A percentile compares a stretch with the other conserved stretches of the same genome.
phyloP scores from a whole-genome alignment of 2,329 filamentous ascomycete species.

The Pleomassaria siparia region DNA sequence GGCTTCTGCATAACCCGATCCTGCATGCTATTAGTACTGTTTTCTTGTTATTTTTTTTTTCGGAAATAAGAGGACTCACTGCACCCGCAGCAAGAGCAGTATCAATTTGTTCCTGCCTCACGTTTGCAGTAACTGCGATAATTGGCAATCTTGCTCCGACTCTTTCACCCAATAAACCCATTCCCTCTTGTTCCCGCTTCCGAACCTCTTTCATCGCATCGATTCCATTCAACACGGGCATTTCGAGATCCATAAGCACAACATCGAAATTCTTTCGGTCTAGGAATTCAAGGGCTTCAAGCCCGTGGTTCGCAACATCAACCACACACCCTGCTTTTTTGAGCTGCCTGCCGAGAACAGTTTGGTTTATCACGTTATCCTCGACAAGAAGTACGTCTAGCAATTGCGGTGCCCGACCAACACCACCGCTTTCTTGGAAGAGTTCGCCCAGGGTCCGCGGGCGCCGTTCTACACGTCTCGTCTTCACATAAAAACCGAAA shows the following conservation, averaged over 20 bases:
- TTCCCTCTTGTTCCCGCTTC: slow-evolving; percentile 20
- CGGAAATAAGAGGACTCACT: slow-evolving; percentile 16
- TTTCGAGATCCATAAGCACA: slow-evolving; percentile 55
- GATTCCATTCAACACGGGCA: slow-evolving; percentile 56
- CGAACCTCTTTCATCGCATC: slow-evolving; percentile 49
- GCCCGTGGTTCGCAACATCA: slow-evolving; percentile 39
- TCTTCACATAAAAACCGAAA: slow-evolving; percentile 50
- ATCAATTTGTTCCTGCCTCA: slow-evolving; percentile 39
- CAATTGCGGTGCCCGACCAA: slow-evolving; percentile 8
- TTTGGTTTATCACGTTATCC: slow-evolving; percentile 45
- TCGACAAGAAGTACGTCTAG: slow-evolving; percentile 40
- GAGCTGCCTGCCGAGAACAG: slow-evolving; percentile 39
- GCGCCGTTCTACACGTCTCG: slow-evolving; percentile 22
- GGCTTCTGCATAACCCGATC: slow-evolving; percentile 42
- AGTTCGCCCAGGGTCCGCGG: slow-evolving; percentile 14
- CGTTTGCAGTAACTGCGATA: slow-evolving; percentile 44
- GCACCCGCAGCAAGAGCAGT: slow-evolving; percentile 37
- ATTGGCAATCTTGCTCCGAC: slow-evolving; percentile 27
- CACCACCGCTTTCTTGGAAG: slow-evolving; percentile 8
- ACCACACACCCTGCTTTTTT: slow-evolving; percentile 35
- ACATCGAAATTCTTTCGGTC: slow-evolving; percentile 33
- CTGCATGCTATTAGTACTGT: slow-evolving; percentile 12
- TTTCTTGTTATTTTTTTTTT: not conserved
- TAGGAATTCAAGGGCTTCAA: slow-evolving; percentile 38
- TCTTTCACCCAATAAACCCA: slow-evolving; percentile 22